phyloP scores from a whole-genome alignment of 345 rosid genomes.

The Brassica carinata region DNA sequence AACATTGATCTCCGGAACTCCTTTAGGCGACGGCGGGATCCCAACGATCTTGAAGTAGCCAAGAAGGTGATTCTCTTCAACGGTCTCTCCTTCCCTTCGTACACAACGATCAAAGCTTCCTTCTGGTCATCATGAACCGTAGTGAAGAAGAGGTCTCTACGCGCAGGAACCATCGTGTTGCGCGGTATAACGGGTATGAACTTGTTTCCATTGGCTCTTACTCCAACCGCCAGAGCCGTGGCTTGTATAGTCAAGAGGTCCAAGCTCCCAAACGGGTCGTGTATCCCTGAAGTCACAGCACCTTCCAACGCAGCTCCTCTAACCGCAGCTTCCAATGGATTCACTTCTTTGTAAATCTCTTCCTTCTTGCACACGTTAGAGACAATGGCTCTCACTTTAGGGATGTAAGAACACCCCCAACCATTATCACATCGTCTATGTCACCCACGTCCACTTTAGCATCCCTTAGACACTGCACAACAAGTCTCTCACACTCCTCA shows the following conservation, averaged over 20 bases:
- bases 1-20: slow-evolving; percentile 81
- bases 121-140: slow-evolving; percentile 70
- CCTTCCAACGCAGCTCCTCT: slow-evolving; percentile 88
- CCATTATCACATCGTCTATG: slow-evolving; percentile 67
- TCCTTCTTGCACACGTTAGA: slow-evolving; percentile 52
- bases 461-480: slow-evolving; percentile 65
- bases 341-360: slow-evolving; percentile 59
- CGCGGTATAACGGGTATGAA: slow-evolving; percentile 68
- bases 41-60: slow-evolving; percentile 84
- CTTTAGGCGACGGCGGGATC: slow-evolving; percentile 68
- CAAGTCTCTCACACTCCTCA: slow-evolving; percentile 62
- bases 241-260: slow-evolving; percentile 86
- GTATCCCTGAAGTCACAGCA: slow-evolving; percentile 82
- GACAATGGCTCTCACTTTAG: slow-evolving; percentile 54
- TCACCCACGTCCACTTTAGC: slow-evolving; percentile 62
- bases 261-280: slow-evolving; percentile 79
- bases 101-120: slow-evolving; percentile 67
- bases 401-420: slow-evolving; percentile 88
- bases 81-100: slow-evolving; percentile 82
- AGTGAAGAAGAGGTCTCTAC: slow-evolving; percentile 69
- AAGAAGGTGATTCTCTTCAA: slow-evolving; percentile 72
- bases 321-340: slow-evolving; percentile 78
- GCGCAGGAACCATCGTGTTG: slow-evolving; percentile 75
- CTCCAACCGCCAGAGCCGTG: slow-evolving; percentile 68
- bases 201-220: slow-evolving; percentile 56